These are phyloP conservation scores for Clavispora santaluciae DNA, from an alignment of 805 yeast genomes.

Conservation along the genomic window DNA sequence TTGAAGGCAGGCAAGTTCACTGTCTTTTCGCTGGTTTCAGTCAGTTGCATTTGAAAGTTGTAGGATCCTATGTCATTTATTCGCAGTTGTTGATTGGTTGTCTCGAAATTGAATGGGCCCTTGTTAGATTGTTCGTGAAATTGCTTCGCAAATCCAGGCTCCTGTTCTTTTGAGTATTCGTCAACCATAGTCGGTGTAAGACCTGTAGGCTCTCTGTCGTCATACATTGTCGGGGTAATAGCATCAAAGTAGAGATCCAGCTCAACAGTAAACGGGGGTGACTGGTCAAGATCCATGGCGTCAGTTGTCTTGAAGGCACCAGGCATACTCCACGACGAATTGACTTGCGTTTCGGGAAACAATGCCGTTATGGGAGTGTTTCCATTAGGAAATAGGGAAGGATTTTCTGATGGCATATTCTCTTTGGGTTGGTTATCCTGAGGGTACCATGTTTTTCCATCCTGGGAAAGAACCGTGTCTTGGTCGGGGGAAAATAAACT, in stretches of 20 bases:
- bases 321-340: slow-evolving; percentile 10
- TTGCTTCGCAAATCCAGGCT: not conserved
- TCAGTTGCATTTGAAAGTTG: slow-evolving; percentile 1
- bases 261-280: slow-evolving; percentile 34
- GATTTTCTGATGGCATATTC: not conserved
- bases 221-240: slow-evolving; percentile 5
- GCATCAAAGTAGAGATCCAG: slow-evolving; percentile 25
- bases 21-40: not conserved
- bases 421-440: not conserved
- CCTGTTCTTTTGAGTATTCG: not conserved
- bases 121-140: not conserved
- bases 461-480: not conserved
- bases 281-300: slow-evolving; percentile 34
- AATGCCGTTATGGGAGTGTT: not conserved
- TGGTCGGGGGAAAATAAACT: not conserved
- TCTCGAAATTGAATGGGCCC: no score
- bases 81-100: not conserved
- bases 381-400: not conserved
- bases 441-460: not conserved
- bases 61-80: not conserved
- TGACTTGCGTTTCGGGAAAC: not conserved
- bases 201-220: not conserved
- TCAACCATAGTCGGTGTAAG: not conserved
- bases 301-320: slow-evolving; percentile 9
- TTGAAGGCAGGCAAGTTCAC: not conserved